These are phyloP conservation scores for Leccinum proliferum DNA, from an alignment of 1,284 basidiomycete species.

Conservation along the genomic window DNA sequence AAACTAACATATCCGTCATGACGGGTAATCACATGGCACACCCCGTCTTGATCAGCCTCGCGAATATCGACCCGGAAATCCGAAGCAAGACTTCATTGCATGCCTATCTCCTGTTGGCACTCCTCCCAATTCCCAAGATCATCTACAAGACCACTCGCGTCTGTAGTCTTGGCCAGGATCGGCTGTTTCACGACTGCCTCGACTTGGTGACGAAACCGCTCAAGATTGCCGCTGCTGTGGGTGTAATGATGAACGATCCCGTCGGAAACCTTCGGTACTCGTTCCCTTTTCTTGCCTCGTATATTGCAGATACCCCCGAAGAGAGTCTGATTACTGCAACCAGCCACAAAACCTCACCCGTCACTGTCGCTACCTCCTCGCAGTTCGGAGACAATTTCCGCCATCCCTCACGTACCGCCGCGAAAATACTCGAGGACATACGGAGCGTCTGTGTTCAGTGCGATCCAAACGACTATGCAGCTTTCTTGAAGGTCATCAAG, in stretches of 20 bases:
- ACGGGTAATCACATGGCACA: neutral
- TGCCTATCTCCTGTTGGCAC: neutral
- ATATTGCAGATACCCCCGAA: neutral
- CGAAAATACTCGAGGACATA: neutral
- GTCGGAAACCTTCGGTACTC: neutral
- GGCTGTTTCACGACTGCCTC: neutral
- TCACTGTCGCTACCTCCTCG: neutral
- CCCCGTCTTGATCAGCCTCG: neutral
- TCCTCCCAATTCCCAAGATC: neutral
- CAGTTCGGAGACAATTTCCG: neutral
- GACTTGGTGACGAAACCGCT: neutral
- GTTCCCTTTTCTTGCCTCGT: neutral
- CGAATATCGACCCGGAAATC: neutral
- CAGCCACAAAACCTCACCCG: neutral
- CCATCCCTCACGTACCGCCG: neutral
- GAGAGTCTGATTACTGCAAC: neutral
- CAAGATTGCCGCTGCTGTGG: neutral
- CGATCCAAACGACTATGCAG: neutral
- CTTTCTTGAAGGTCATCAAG: neutral
- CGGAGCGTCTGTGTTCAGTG: neutral
- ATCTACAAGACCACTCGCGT: neutral
- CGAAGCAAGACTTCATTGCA: neutral
- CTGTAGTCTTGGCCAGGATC: neutral
- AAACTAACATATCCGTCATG: neutral
- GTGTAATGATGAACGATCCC: neutral